Evolutionary conservation across 805 yeast genomes (phyloP), one percentile per base, ranked within the genome.

Genomic region (Cyberlindnera maclurae): DNA sequence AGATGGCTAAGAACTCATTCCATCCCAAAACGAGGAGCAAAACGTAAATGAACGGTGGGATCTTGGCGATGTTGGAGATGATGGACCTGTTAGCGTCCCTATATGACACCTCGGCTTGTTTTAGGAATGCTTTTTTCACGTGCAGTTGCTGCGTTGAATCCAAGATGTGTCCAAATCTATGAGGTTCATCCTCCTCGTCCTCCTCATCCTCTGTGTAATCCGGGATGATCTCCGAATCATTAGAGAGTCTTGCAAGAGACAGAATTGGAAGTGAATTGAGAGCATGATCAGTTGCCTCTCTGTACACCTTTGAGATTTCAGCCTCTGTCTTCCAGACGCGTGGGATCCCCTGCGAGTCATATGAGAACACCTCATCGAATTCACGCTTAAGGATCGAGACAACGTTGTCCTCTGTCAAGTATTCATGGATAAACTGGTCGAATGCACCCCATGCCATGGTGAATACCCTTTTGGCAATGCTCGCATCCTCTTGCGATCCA

Each of bases 1-100:
- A 55, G 13, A 93, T 75, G 9, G 93, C 82, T 82, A 88, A 74
- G 49, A 93, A 81, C 67, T 93, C 97, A 59, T 89, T 89, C 96
- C 96, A 93, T 9, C 98, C 98, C 16, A 93, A 66, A 3, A 84
- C 77, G 3, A 82, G 59, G 17, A 93, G 64, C 12, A 90, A 54
- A 10, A 77, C 63, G 62, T 86, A 88, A 41, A 93, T 76, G 67
- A 82, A 93, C 47, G 78, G 67, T 4, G 98, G 98, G 41, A 93
- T 82, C 42, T 81, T 79, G 1, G 95, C 77, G 11, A 78, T 73
- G 34, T 82, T 79, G 45, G 79, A 82, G 34, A 88, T 72, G 38
- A 85, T 78, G 3, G 96, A 83, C 47, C 97, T 75, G 59, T 85
- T 89, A 15, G 97, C 88, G 53, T 89, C 97, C 34, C 90, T 67